A percentile compares a stretch with the other conserved stretches of the same genome.
Evolutionary conservation across 1,139 yeast species (phyloP).

Genomic region (Wickerhamomyces sp.): DNA sequence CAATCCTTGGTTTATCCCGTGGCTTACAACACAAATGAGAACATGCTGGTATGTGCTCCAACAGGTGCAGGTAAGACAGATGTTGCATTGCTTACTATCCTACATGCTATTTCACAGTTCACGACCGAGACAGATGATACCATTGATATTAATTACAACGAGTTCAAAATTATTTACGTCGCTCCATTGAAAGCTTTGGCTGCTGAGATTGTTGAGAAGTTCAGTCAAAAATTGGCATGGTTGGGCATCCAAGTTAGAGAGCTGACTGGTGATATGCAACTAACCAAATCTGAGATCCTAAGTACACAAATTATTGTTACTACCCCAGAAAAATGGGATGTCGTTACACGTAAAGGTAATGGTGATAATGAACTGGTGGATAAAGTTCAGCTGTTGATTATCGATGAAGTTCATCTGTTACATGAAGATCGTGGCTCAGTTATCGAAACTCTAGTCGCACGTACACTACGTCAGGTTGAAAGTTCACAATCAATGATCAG

Average conservation of each 20-base stretch:
- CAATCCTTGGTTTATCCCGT: conserved; percentile 90
- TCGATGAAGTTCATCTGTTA: conserved; percentile 93
- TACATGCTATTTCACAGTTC: conserved; percentile 72
- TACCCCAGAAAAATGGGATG: conserved; percentile 99
- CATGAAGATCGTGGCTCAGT: conserved; percentile 99
- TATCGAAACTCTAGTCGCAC: conserved; percentile 89
- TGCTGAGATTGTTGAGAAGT: conserved; percentile 93
- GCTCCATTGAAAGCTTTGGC: conserved; percentile 97
- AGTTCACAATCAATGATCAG: conserved; percentile 91
- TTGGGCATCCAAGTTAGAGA: conserved; percentile 83
- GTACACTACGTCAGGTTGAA: conserved; percentile 93
- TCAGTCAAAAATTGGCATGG: conserved; percentile 73
- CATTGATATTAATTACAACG: conserved; percentile 68
- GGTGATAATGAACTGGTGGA: conserved; percentile 85
- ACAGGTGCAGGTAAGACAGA: conserved; percentile 99
- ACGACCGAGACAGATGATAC: conserved; percentile 42
- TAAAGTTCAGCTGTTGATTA: conserved; percentile 78
- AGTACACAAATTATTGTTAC: conserved; percentile 90
- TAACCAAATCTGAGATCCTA: conserved; percentile 76
- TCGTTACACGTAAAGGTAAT: conserved; percentile 78
- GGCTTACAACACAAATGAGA: conserved; percentile 89
- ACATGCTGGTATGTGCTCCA: conserved; percentile 97
- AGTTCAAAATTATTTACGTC: conserved; percentile 87
- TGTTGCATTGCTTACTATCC: conserved; percentile 81
- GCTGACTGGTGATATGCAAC: conserved; percentile 95